phyloP scores from a whole-genome alignment of 2,329 filamentous ascomycete genomes.

The Calonectria montana region DNA sequence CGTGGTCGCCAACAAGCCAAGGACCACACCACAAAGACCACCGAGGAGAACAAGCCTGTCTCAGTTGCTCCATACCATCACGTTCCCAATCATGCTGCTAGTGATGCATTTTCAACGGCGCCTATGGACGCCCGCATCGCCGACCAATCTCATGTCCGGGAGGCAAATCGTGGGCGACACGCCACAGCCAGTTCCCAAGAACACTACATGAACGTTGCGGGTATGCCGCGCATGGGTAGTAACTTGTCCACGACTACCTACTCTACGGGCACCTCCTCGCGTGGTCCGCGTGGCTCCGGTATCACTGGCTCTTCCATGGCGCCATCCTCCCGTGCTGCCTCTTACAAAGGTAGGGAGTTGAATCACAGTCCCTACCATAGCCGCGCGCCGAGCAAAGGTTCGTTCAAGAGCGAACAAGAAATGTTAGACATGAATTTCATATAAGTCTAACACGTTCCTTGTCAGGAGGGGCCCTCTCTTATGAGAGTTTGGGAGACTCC shows the following conservation, averaged over 20 bases:
- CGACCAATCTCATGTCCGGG: conserved; percentile 60
- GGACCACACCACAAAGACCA: conserved; percentile 61
- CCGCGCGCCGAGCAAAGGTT: conserved; percentile 53
- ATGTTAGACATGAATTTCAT: conserved; percentile 26
- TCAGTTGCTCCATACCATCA: conserved; percentile 64
- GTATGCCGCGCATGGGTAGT: conserved; percentile 59
- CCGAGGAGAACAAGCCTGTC: conserved; percentile 59
- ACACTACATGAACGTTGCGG: conserved; percentile 51
- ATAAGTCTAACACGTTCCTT: conserved; percentile 8
- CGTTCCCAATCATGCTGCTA: conserved; percentile 70
- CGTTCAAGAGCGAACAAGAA: conserved; percentile 30
- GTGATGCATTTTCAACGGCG: conserved; percentile 66
- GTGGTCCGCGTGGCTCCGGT: conserved; percentile 25
- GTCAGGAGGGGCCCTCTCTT: conserved; percentile 32
- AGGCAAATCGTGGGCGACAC: conserved; percentile 62
- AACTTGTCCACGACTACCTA: conserved; percentile 60
- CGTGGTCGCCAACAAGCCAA: conserved; percentile 66
- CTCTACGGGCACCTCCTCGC: conserved; percentile 50
- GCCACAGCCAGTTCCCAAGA: conserved; percentile 50
- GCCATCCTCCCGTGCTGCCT: conserved; percentile 37
- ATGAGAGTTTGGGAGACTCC: conserved; percentile 53
- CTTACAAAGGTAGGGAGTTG: conserved; percentile 58
- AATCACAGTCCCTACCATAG: conserved; percentile 48
- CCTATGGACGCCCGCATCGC: conserved; percentile 62
- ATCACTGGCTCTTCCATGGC: conserved; percentile 7